Evolutionary conservation across 306 rosid species (phyloP).

Genomic region (Pyrus bretschneideri): DNA sequence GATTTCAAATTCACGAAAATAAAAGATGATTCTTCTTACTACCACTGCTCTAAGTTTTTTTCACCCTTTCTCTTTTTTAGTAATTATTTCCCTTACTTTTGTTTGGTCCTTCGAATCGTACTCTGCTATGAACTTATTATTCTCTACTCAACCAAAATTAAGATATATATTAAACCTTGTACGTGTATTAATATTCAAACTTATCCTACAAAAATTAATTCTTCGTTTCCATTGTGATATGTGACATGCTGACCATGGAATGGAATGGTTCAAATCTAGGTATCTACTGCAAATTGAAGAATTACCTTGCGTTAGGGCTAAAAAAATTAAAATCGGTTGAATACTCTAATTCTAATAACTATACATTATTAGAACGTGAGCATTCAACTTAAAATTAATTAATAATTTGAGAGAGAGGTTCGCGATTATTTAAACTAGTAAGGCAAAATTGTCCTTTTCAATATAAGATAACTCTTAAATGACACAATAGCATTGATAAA

Average conservation of each 20-base stretch:
- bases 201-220: not conserved
- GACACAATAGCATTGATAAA: not conserved
- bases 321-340: too few relatives aligned
- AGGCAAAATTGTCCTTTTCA: not conserved
- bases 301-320: not conserved
- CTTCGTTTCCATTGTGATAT: not conserved
- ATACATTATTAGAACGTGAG: not conserved
- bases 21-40: conserved; percentile 80
- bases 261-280: not conserved
- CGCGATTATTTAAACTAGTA: too few relatives aligned
- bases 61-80: conserved; percentile 28
- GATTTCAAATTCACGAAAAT: conserved; percentile 63
- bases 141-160: not conserved
- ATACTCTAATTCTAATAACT: too few relatives aligned
- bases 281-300: not conserved
- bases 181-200: not conserved
- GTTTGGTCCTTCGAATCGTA: conserved; percentile 8
- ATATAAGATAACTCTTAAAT: not conserved
- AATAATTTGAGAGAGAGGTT: not conserved
- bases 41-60: conserved; percentile 17
- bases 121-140: not conserved
- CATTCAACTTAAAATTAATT: too few relatives aligned
- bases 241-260: not conserved
- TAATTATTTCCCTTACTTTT: conserved; percentile 24
- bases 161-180: not conserved